Percentiles rank a stretch among this genome's conserved stretches.
phyloP scores from a whole-genome alignment of 805 yeast genomes.

The Candida multigemmis region DNA sequence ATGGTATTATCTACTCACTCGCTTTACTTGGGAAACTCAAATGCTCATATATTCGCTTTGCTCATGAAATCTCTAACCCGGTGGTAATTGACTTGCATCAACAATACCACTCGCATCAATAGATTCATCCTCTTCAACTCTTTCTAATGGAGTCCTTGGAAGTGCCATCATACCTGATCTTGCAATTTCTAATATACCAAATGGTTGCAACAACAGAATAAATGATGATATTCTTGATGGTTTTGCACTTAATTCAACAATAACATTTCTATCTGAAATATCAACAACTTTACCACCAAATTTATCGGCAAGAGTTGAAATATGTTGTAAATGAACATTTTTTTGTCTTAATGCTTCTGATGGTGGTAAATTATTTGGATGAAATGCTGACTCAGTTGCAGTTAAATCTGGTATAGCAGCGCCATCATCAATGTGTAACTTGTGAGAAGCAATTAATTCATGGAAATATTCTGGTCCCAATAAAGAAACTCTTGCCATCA shows the following conservation, averaged over 20 bases:
- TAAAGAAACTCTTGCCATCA: constrained; percentile 84
- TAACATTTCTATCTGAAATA: constrained; percentile 85
- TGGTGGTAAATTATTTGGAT: constrained; percentile 83
- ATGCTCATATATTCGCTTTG: no score
- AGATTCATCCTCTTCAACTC: constrained; percentile 34
- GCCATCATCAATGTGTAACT: constrained; percentile 32
- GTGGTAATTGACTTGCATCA: constrained; percentile 87
- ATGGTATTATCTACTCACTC: no score
- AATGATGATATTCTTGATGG: constrained; percentile 85
- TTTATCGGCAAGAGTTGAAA: constrained; percentile 69
- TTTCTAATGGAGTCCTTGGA: constrained; percentile 86
- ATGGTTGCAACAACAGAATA: constrained; percentile 84
- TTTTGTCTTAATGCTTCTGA: constrained; percentile 92
- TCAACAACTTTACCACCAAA: constrained; percentile 93
- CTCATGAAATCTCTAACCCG: constrained; percentile 65
- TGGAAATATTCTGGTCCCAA: constrained; percentile 98
- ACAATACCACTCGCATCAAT: constrained; percentile 61
- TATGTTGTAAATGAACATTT: constrained; percentile 79
- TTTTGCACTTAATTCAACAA: constrained; percentile 90
- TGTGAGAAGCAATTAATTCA: constrained; percentile 84
- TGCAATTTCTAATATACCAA: constrained; percentile 93
- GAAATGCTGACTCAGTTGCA: constrained; percentile 46
- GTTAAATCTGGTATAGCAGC: constrained; percentile 33
- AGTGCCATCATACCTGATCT: constrained; percentile 98
- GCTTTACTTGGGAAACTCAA: no score